Evolutionary conservation across 2,329 filamentous ascomycete genomes (phyloP).

Genomic region (Hymenoscyphus fraxineus): DNA sequence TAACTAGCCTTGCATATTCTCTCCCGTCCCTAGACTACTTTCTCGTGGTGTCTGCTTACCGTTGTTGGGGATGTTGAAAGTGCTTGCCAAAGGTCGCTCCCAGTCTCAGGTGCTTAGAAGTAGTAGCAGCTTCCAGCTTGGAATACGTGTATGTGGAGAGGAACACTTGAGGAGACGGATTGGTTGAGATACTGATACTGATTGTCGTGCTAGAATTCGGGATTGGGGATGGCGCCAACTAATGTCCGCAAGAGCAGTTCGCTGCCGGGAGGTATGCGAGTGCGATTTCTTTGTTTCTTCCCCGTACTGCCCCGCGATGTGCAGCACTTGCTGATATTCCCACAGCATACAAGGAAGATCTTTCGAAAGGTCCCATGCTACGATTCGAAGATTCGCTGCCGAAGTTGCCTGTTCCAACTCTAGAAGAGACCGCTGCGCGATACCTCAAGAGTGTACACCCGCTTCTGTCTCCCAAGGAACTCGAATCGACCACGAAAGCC

Average conservation of each 20-base stretch:
- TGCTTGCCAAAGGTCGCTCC: slow-evolving; percentile 32
- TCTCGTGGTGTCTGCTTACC: background rate
- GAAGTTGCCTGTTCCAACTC: slow-evolving; percentile 71
- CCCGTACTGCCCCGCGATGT: slow-evolving; percentile 11
- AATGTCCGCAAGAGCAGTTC: slow-evolving; percentile 55
- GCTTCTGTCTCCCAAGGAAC: slow-evolving; percentile 65
- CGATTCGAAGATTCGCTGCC: slow-evolving; percentile 85
- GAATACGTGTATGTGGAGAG: slow-evolving; percentile 27
- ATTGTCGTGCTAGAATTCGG: slow-evolving; percentile 24
- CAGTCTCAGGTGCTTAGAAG: slow-evolving; percentile 33
- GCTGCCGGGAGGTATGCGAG: slow-evolving; percentile 46
- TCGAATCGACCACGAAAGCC: slow-evolving; percentile 71
- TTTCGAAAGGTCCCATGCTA: slow-evolving; percentile 74
- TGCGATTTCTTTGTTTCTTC: background rate
- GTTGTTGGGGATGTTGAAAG: slow-evolving; percentile 34
- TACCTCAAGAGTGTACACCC: slow-evolving; percentile 80
- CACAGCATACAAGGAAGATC: slow-evolving; percentile 74
- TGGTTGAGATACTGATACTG: slow-evolving; percentile 18
- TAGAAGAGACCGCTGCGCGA: slow-evolving; percentile 75
- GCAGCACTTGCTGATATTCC: slow-evolving; percentile 14
- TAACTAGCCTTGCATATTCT: background rate
- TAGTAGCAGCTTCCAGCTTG: slow-evolving; percentile 30
- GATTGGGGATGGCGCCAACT: slow-evolving; percentile 50
- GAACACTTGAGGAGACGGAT: background rate
- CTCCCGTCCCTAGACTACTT: background rate